Conservation (phyloP, 352 stramenopile genomes). For the Pythium plurisporium region DNA sequence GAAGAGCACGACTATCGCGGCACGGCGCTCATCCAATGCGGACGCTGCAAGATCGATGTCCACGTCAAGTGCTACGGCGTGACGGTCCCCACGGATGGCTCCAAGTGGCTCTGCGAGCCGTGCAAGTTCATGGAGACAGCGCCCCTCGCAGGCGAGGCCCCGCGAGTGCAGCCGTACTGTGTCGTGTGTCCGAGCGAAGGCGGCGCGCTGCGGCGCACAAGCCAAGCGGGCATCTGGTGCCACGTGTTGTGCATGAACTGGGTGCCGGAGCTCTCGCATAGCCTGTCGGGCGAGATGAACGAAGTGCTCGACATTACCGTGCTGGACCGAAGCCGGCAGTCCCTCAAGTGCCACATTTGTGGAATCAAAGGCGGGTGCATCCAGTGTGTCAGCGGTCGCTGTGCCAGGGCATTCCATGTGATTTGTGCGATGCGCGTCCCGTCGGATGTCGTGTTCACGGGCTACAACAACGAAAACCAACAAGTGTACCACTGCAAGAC, state of each 20-base stretch:
- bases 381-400: conserved; percentile 84
- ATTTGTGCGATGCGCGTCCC: conserved; percentile 72
- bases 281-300: conserved; percentile 47
- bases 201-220: conserved; percentile 66
- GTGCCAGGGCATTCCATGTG: conserved; percentile 77
- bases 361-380: conserved; percentile 80
- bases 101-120: conserved; percentile 63
- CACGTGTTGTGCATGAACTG: conserved; percentile 85
- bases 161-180: conserved; percentile 40
- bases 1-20: conserved; percentile 56
- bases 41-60: conserved; percentile 53
- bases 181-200: conserved; percentile 64
- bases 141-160: background rate
- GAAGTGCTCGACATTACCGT: conserved; percentile 58
- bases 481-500: conserved; percentile 82
- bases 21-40: conserved; percentile 59
- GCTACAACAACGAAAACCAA: conserved; percentile 72
- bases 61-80: conserved; percentile 80
- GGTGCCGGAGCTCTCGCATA: conserved; percentile 85
- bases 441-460: conserved; percentile 72
- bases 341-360: conserved; percentile 78
- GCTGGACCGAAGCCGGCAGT: conserved; percentile 64
- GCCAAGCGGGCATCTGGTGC: conserved; percentile 56
- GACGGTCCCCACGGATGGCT: conserved; percentile 32
- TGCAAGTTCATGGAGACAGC: conserved; percentile 37